phyloP scores from a whole-genome alignment of 805 yeast genomes.

The Saturnispora sekii region DNA sequence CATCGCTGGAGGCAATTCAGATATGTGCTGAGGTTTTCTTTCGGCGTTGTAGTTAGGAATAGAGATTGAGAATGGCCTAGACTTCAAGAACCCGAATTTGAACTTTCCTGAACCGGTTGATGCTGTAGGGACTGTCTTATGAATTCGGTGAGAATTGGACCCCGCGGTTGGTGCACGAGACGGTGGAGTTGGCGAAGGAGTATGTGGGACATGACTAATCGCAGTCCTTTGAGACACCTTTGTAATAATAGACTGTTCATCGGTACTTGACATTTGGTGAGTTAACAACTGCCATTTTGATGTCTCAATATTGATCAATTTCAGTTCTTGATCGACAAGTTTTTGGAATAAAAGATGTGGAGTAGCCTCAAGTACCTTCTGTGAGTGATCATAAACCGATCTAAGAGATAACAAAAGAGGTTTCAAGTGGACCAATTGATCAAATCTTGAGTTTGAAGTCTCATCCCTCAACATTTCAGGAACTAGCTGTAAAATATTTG shows the following conservation, averaged over 20 bases:
- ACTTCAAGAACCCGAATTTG: constrained; percentile 25
- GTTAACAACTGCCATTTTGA: constrained; percentile 19
- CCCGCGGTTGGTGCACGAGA: too few species aligned
- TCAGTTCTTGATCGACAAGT: constrained; percentile 39
- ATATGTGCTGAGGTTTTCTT: constrained; percentile 31
- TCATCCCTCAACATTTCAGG: too few species aligned
- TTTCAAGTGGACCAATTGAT: constrained; percentile 41
- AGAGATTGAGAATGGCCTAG: constrained; percentile 53
- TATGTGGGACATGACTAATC: too few species aligned
- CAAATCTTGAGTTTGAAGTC: constrained; percentile 31
- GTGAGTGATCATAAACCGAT: constrained; percentile 23
- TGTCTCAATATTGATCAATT: constrained; percentile 43
- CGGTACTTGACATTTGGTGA: background rate
- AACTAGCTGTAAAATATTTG: constrained; percentile 40
- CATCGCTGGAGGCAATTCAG: constrained; percentile 41
- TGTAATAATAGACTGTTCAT: background rate
- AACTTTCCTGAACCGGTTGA: constrained; percentile 14
- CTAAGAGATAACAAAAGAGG: constrained; percentile 35
- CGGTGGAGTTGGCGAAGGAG: too few species aligned
- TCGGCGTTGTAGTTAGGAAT: constrained; percentile 17
- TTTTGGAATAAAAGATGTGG: constrained; percentile 33
- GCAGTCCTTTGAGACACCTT: too few species aligned
- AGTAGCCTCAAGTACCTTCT: constrained; percentile 27
- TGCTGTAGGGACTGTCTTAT: background rate
- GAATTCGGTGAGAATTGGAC: too few species aligned